phyloP scores from a whole-genome alignment of 2,329 filamentous ascomycete species.

The Talaromyces sp. region DNA sequence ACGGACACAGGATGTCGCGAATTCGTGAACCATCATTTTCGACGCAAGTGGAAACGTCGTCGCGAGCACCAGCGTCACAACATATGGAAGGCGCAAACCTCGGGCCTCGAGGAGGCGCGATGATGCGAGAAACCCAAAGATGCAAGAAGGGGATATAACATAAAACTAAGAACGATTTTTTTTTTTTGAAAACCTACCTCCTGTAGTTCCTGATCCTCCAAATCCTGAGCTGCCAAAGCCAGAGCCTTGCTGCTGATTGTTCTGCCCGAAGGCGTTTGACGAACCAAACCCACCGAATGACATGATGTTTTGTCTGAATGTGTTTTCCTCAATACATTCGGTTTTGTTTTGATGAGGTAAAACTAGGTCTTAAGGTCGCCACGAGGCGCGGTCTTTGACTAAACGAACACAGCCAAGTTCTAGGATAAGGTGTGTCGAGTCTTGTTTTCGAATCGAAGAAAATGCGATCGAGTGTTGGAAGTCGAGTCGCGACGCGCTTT shows the following conservation, averaged over 20 bases:
- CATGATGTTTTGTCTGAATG: constrained; percentile 32
- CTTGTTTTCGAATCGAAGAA: not conserved
- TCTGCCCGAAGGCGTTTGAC: constrained; percentile 57
- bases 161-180: not conserved
- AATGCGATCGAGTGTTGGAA: not conserved
- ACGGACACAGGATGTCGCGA: constrained; percentile 25
- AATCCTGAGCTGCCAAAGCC: constrained; percentile 39
- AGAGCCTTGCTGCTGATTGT: constrained; percentile 48
- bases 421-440: not conserved
- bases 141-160: not conserved
- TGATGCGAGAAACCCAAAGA: constrained; percentile 1
- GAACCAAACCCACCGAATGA: constrained; percentile 43
- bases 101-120: not conserved
- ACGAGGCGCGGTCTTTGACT: not conserved
- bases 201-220: constrained; percentile 30
- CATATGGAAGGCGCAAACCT: constrained; percentile 10
- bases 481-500: constrained; percentile 17
- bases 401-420: not conserved
- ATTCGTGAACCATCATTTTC: not conserved
- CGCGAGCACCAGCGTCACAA: constrained; percentile 29
- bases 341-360: not conserved
- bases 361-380: not conserved
- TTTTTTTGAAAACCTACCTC: constrained; percentile 33
- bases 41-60: constrained; percentile 18
- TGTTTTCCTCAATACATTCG: constrained; percentile 30